Base-by-base conservation (phyloP, 306 rosid genomes). In the Glycine soja region DNA sequence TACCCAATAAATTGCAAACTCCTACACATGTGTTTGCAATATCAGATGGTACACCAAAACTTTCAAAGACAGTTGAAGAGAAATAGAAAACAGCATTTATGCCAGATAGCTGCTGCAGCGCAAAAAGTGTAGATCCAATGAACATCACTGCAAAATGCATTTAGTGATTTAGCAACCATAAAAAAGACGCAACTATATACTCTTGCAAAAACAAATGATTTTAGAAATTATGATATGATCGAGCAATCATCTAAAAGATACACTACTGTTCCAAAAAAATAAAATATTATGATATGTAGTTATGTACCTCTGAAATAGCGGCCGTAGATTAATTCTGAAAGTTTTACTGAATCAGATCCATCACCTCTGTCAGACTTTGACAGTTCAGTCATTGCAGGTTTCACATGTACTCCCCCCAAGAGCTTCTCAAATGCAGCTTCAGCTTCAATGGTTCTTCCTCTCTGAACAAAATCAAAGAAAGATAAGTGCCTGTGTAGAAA, bases 21-120 rank as follows among this genome's bases (percentile, higher is more conserved):
- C 97, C 97, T 0, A 93, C 86, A 47, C 90, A 85, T 6, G 84
- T 82, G 82, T 93, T 93, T 43, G 91, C 97, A 71, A 86, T 46
- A 82, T 89, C 85, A 36, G 97, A 91, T 42, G 97, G 93, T 54
- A 91, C 89, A 51, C 89, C 92, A 75, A 90, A 87, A 86, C 91
- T 93, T 83, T 87, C 89, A 79, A 91, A 93, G 79, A 91, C 92
- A 4, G 94, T 81, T 13, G 97, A 90, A 68, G 97, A 93, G 88
- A 93, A 93, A 86, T 90, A 93, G 82, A 93, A 93, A 66, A 93
- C 87, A 52, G 97, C 97, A 82, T 93, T 93, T 86, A 93, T 91
- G 87, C 97, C 97, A 58, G 97, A 91, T 12, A 93, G 92, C 86
- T 93, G 97, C 90, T 93, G 97, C 77, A 93, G 90, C 57, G 94